Conservation (phyloP, 2,329 filamentous ascomycete genomes). For the Cryphonectria parasitica region DNA sequence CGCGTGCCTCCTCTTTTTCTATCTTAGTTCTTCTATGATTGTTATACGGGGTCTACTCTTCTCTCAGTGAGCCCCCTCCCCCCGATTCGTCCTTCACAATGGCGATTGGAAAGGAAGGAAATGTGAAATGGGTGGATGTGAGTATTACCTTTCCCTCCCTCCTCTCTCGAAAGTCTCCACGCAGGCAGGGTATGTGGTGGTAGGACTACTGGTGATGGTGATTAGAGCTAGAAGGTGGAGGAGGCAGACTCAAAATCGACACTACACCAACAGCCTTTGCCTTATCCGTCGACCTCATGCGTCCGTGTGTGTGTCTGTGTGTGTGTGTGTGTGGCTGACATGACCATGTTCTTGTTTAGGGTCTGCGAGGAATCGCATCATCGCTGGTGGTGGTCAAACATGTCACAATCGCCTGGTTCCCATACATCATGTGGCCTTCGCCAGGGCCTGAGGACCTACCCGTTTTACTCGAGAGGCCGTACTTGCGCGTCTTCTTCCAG, state of each 20-base stretch:
- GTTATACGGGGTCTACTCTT: neutral
- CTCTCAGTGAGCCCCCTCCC: neutral
- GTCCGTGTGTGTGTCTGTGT: conserved; percentile 53
- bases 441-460: conserved; percentile 24
- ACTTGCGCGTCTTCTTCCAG: conserved; percentile 28
- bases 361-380: conserved; percentile 30
- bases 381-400: conserved; percentile 30
- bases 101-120: conserved; percentile 30
- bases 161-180: neutral
- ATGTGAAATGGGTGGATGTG: conserved; percentile 31
- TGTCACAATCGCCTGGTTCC: conserved; percentile 28
- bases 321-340: conserved; percentile 45
- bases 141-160: conserved; percentile 2
- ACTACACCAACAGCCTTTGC: neutral
- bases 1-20: neutral
- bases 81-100: conserved; percentile 30
- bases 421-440: conserved; percentile 28
- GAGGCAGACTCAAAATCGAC: neutral
- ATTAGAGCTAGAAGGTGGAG: too few species aligned
- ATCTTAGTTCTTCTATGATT: neutral
- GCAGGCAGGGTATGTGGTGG: neutral
- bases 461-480: conserved; percentile 24
- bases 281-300: neutral
- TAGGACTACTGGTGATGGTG: too few species aligned
- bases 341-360: conserved; percentile 13